phyloP scores from a whole-genome alignment of 352 stramenopile genomes.

The Phytopythium montanum region DNA sequence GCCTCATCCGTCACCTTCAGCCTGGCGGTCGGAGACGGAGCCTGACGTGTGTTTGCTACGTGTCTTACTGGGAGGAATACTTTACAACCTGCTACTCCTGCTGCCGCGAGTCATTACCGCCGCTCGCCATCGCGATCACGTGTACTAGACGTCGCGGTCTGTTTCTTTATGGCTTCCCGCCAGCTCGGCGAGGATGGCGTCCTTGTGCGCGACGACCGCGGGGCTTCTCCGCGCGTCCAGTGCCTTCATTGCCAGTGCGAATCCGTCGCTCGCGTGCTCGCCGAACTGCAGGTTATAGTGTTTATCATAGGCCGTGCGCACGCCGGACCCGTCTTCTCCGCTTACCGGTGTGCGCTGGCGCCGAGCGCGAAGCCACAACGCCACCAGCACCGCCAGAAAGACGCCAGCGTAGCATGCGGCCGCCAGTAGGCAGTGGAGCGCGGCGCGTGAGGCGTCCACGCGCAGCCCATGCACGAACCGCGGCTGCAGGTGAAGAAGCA shows the following conservation, averaged over 20 bases:
- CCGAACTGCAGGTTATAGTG: conserved; percentile 26
- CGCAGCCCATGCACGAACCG: conserved; percentile 53
- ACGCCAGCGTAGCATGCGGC: conserved; percentile 43
- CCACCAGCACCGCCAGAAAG: conserved; percentile 26
- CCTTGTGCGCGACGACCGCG: not conserved
- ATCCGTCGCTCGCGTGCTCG: conserved; percentile 32
- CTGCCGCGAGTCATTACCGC: not conserved
- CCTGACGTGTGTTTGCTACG: not conserved
- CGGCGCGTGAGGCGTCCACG: conserved; percentile 29
- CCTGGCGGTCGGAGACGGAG: not conserved
- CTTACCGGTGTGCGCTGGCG: conserved; percentile 3
- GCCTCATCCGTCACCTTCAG: not conserved
- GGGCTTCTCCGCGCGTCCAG: conserved; percentile 11
- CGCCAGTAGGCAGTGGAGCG: conserved; percentile 63
- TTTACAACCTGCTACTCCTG: conserved; percentile 1
- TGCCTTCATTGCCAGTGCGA: conserved; percentile 24
- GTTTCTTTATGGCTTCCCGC: not conserved
- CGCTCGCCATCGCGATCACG: not conserved
- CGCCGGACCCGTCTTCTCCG: conserved; percentile 4
- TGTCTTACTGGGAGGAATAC: conserved; percentile 1
- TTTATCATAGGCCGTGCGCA: conserved; percentile 13
- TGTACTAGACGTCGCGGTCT: not conserved
- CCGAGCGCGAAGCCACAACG: conserved; percentile 18
- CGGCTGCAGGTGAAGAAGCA: conserved; percentile 55
- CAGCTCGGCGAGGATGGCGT: not conserved